Conservation (phyloP, 306 rosid genomes). For the Mimosa bimucronata region DNA sequence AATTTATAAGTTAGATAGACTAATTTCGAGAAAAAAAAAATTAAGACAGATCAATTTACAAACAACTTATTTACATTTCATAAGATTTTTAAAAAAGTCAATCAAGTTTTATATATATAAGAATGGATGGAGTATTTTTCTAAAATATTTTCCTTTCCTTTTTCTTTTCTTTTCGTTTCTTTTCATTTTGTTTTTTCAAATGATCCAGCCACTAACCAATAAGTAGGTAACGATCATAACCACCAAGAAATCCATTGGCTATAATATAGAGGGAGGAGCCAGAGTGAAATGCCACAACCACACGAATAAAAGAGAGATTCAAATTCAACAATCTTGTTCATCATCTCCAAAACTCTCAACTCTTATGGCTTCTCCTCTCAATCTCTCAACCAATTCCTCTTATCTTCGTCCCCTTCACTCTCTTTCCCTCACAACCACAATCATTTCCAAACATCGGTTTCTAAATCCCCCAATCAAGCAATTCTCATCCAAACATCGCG, state of each 20-base stretch:
- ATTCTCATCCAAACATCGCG: slow-evolving; percentile 39
- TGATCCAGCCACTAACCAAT: no score
- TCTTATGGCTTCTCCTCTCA: slow-evolving; percentile 60
- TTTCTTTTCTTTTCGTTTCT: no score
- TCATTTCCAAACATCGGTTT: slow-evolving; percentile 27
- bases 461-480: slow-evolving; percentile 35
- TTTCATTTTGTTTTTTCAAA: no score
- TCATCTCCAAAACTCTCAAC: neutral
- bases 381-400: slow-evolving; percentile 27
- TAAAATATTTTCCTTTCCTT: no score
- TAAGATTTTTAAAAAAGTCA: no score
- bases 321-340: slow-evolving; percentile 5
- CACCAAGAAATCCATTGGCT: neutral
- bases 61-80: no score
- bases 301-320: slow-evolving; percentile 35
- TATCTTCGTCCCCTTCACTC: slow-evolving; percentile 27
- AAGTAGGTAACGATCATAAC: neutral
- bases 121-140: no score
- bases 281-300: slow-evolving; percentile 43
- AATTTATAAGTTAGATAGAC: no score
- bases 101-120: no score
- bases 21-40: no score
- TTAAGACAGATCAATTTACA: no score
- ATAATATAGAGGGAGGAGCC: neutral
- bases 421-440: slow-evolving; percentile 37